Base-by-base conservation (phyloP, 2,329 filamentous ascomycete species). In the Camillea tinctor region DNA sequence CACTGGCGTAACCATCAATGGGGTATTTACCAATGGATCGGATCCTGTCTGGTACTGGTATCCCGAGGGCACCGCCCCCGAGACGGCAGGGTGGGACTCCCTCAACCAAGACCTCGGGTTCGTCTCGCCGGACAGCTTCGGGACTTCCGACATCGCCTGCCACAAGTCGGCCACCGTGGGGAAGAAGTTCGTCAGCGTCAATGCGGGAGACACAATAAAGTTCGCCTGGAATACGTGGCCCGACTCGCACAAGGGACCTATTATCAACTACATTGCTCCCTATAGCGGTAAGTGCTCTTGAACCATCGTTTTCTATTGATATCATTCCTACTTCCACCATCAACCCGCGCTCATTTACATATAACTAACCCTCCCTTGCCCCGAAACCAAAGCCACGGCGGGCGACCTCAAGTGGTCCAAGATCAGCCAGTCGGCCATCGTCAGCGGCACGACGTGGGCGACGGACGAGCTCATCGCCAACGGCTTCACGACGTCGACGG, bases 401-500 rank as follows among this genome's bases (percentile, higher is more conserved):
- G 72, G 71, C 2, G 69, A 71, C 20, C 76, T 86, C 23, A 68
- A 79, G 60, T 86, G 81, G 73, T 82, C 83, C 78, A 87, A 87
- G 78, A 83, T 87, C 58, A 79, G 80, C 54, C 77, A 79, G 59
- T 75, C 69, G 19, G 84, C 83, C 65, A 77, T 84, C 56, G 73
- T 80, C 63, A 73, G 76, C 63, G 78, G 73, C 58, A 73, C 66
- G 59, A 76, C 73, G 50, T 87, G 84, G 83, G 84, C 80, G 56
- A 74, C 80, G n/a, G 81, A 85, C 65, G 68, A 75, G 58, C 65
- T 82, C 62, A 77, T 81, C 60, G 68, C 71, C 17, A 79, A 77
- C 69, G 76, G 76, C 63, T 70, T 74, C 67, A 76, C 75, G 54
- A 76, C 75, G 69, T 73, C 76, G 30, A 72, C 78, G 50, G 77